phyloP scores from a whole-genome alignment of 2,329 filamentous ascomycete species.

The Penicillium sp. region DNA sequence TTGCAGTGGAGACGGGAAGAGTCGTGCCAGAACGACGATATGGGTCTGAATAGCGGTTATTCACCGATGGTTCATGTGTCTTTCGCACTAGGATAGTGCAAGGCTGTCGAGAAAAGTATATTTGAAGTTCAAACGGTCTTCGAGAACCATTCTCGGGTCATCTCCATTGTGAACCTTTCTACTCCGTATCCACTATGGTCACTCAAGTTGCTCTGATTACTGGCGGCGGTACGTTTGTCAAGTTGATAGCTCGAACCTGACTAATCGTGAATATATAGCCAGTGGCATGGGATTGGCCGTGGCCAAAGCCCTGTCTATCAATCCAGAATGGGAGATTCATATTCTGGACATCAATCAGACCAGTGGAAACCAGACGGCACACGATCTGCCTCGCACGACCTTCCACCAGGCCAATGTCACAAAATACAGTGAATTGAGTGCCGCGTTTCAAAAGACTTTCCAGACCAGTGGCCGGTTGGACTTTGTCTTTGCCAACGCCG shows the following conservation, averaged over 20 bases:
- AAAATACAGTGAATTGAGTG: conserved; percentile 32
- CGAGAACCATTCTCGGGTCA: too few species aligned
- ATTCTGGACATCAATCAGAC: conserved; percentile 40
- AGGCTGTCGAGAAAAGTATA: too few species aligned
- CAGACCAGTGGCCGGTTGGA: conserved; percentile 35
- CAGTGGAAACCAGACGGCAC: conserved; percentile 28
- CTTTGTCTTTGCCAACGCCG: conserved; percentile 49
- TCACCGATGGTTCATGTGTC: too few species aligned
- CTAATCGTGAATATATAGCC: conserved; percentile 20
- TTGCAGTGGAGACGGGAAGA: too few species aligned
- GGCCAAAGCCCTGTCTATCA: conserved; percentile 36
- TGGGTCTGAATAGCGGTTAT: too few species aligned
- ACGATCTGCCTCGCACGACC: conserved; percentile 26
- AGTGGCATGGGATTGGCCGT: conserved; percentile 44
- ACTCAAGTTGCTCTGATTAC: conserved; percentile 14
- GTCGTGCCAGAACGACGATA: too few species aligned
- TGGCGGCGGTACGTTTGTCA: conserved; percentile 12
- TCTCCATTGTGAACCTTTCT: conserved; percentile 1
- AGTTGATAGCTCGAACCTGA: not conserved
- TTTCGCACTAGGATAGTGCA: too few species aligned
- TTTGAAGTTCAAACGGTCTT: not conserved
- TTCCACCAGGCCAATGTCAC: conserved; percentile 34
- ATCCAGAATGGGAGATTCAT: conserved; percentile 39
- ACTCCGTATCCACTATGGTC: not conserved
- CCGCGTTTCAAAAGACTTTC: conserved; percentile 38